Base-by-base conservation (phyloP, 441 rosid genomes). In the Adansonia gregorii region DNA sequence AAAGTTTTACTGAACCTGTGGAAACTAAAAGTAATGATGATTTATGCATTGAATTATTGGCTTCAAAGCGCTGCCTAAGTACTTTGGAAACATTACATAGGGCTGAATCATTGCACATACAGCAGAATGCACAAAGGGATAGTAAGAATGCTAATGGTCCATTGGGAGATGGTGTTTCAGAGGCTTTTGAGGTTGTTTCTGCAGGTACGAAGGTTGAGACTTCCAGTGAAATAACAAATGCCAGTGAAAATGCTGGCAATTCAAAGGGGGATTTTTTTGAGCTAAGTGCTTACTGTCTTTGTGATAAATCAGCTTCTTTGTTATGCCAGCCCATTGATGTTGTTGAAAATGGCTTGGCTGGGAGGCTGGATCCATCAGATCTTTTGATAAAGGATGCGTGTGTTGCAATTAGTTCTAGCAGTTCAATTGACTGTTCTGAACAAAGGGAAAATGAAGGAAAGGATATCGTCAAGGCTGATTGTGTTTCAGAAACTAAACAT, bases 401-500 rank as follows among this genome's bases (percentile, higher is more conserved):
- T 64, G 79, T 75, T 77, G 72, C 76, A 41, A 59, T 80, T 60
- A 77, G 78, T 83, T 84, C 86, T 81, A 78, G 75, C 78, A 74
- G 72, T 66, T 77, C 83, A 70, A 83, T 74, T 77, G 85, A 86
- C 61, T 77, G 87, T 77, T 72, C 67, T 73, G 78, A 78, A 70
- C 75, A 41, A 67, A 79, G 72, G 19, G 78, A 75, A 82, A 72
- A 68, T 82, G 89, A 87, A 82, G 87, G 76, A 75, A 85, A 87
- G 81, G 79, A 81, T 78, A 61, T 75, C 49, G 81, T 76, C 27
- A 82, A 73, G 76, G 80, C 82, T 77, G 84, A 83, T 83, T 76
- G 86, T 85, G 85, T 83, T 70, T 83, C 88, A 22, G 87, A 84
- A 78, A 80, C 78, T 76, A 66, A 73, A 76, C 79, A 80, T 81